A percentile compares a stretch with the other conserved stretches of the same genome.
These are phyloP conservation scores for Pseudogymnoascus destructans DNA, from an alignment of 2,329 filamentous ascomycete genomes.

Conservation along the genomic window DNA sequence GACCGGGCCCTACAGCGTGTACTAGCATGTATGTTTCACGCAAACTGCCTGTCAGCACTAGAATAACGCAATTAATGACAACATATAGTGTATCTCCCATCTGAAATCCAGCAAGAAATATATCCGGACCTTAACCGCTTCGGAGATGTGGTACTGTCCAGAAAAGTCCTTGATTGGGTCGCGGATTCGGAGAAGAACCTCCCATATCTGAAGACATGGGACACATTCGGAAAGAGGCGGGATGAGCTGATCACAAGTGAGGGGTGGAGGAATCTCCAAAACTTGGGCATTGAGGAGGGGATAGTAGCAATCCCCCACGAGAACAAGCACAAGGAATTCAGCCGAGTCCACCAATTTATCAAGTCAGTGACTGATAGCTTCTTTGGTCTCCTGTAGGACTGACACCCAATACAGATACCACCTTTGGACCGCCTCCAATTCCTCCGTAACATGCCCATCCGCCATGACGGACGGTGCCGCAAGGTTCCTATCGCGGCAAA, in stretches of 20 bases:
- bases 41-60: slow-evolving; percentile 9
- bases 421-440: background rate
- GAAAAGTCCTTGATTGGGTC: slow-evolving; percentile 41
- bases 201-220: slow-evolving; percentile 32
- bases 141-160: slow-evolving; percentile 39
- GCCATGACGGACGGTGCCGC: slow-evolving; percentile 55
- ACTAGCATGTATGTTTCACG: slow-evolving; percentile 33
- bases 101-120: slow-evolving; percentile 16
- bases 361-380: slow-evolving; percentile 24
- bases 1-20: slow-evolving; percentile 40
- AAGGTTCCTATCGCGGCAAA: slow-evolving; percentile 35
- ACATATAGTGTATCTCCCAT: slow-evolving; percentile 23
- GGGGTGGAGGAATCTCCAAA: slow-evolving; percentile 52
- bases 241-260: slow-evolving; percentile 49
- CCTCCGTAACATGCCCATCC: slow-evolving; percentile 37
- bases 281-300: slow-evolving; percentile 44
- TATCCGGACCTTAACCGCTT: slow-evolving; percentile 25
- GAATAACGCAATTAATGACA: slow-evolving; percentile 14
- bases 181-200: slow-evolving; percentile 53
- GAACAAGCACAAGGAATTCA: slow-evolving; percentile 34
- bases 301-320: slow-evolving; percentile 18
- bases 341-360: slow-evolving; percentile 46
- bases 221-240: slow-evolving; percentile 47
- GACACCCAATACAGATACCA: slow-evolving; percentile 11
- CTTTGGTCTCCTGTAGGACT: slow-evolving; percentile 12